These are phyloP conservation scores for Iberis pinnata DNA, from an alignment of 345 rosid genomes.

Conservation along the genomic window DNA sequence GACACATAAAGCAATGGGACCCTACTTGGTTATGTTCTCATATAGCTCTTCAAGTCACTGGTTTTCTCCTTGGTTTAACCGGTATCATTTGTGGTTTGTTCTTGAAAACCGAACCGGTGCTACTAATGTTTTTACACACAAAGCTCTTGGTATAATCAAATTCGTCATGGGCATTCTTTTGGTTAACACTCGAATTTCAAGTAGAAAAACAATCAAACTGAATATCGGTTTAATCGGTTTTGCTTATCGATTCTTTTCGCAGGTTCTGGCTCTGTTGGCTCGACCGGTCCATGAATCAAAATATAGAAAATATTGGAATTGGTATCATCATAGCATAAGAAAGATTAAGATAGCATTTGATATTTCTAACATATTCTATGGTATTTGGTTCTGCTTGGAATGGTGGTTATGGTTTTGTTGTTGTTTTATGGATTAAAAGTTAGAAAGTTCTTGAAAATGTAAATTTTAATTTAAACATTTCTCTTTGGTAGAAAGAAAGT, in stretches of 20 bases:
- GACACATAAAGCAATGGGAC: slow-evolving; percentile 53
- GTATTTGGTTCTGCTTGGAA: slow-evolving; percentile 62
- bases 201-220: not conserved
- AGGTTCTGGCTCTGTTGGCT: slow-evolving; percentile 62
- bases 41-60: slow-evolving; percentile 39
- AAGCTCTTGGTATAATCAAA: slow-evolving; percentile 53
- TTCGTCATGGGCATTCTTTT: slow-evolving; percentile 74
- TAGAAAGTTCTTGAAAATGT: slow-evolving; percentile 36
- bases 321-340: slow-evolving; percentile 65
- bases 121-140: slow-evolving; percentile 49
- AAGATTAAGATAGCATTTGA: slow-evolving; percentile 47
- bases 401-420: slow-evolving; percentile 47
- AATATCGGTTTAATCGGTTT: not conserved
- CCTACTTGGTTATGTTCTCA: slow-evolving; percentile 72
- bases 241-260: not conserved
- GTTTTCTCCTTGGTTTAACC: slow-evolving; percentile 44
- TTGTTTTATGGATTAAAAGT: slow-evolving; percentile 44
- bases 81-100: slow-evolving; percentile 57
- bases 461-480: too few species aligned
- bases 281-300: slow-evolving; percentile 53
- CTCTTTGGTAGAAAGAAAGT: too few species aligned
- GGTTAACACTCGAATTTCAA: slow-evolving; percentile 25
- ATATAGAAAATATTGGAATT: slow-evolving; percentile 63
- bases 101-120: slow-evolving; percentile 38
- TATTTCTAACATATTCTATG: slow-evolving; percentile 68